A percentile compares a stretch with the other conserved stretches of the same genome.
Evolutionary conservation across 2,329 filamentous ascomycete species (phyloP).

Genomic region (Exophiala sp.): DNA sequence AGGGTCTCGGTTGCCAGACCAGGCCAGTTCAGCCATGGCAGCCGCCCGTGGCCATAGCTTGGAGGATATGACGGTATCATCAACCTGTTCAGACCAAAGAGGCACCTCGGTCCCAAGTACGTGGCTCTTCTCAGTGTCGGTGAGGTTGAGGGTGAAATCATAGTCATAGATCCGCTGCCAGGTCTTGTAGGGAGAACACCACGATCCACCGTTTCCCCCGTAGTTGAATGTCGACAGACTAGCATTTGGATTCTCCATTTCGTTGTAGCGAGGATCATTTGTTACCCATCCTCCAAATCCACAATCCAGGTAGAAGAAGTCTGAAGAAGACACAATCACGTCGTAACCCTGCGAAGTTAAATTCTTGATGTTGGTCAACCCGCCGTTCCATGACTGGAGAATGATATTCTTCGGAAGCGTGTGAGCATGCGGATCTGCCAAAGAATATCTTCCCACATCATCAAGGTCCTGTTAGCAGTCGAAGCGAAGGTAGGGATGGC

Average conservation of each 20-base stretch:
- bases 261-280: slow-evolving; percentile 54
- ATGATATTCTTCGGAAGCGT: slow-evolving; percentile 46
- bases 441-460: slow-evolving; percentile 55
- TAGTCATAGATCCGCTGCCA: slow-evolving; percentile 57
- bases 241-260: slow-evolving; percentile 47
- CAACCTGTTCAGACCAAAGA: slow-evolving; percentile 52
- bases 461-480: slow-evolving; percentile 44
- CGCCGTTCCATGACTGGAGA: slow-evolving; percentile 53
- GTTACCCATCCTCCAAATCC: slow-evolving; percentile 50
- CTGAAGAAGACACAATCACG: slow-evolving; percentile 51
- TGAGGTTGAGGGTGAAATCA: slow-evolving; percentile 50
- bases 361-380: slow-evolving; percentile 47
- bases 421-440: slow-evolving; percentile 42
- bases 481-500: slow-evolving; percentile 47
- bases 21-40: slow-evolving; percentile 51
- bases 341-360: slow-evolving; percentile 48
- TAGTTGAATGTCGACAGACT: slow-evolving; percentile 48
- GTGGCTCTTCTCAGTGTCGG: slow-evolving; percentile 43
- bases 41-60: slow-evolving; percentile 54
- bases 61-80: slow-evolving; percentile 46
- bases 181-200: slow-evolving; percentile 55
- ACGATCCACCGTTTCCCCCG: slow-evolving; percentile 49
- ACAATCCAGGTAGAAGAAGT: slow-evolving; percentile 55
- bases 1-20: slow-evolving; percentile 50
- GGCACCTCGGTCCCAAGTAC: slow-evolving; percentile 49